phyloP scores from a whole-genome alignment of 2,329 filamentous ascomycete genomes.

The Escovopsis weberi region DNA sequence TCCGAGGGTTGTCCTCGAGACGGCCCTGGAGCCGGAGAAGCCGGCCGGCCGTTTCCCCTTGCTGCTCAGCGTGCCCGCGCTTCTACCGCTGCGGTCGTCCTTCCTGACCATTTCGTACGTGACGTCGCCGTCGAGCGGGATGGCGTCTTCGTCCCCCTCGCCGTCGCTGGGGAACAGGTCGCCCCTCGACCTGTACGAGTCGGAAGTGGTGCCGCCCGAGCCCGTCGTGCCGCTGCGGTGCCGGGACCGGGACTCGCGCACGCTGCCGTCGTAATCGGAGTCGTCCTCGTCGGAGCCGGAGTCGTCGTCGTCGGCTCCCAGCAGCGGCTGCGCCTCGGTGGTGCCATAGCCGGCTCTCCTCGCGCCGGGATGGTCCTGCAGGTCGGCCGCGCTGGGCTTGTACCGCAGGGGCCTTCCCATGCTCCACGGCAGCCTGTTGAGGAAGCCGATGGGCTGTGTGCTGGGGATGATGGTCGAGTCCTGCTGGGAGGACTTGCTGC shows the following conservation, averaged over 20 bases:
- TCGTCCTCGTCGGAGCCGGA: constrained; percentile 11
- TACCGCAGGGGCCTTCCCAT: constrained; percentile 73
- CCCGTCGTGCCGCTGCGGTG: constrained; percentile 65
- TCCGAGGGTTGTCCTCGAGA: constrained; percentile 44
- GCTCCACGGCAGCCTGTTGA: constrained; percentile 72
- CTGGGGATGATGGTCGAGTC: constrained; percentile 86
- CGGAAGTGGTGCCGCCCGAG: constrained; percentile 60
- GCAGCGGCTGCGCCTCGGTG: constrained; percentile 55
- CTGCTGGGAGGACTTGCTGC: constrained; percentile 36
- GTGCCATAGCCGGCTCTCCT: constrained; percentile 16
- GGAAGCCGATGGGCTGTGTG: constrained; percentile 71
- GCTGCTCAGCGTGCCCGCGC: constrained; percentile 44
- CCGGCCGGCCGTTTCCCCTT: constrained; percentile 39
- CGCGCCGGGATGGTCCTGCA: constrained; percentile 68
- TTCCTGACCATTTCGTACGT: constrained; percentile 66
- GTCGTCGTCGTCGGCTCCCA: constrained; percentile 24
- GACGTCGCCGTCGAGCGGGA: constrained; percentile 88
- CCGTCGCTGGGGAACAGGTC: constrained; percentile 83
- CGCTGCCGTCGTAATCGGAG: constrained; percentile 14
- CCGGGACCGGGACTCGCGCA: constrained; percentile 17
- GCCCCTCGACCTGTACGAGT: constrained; percentile 74
- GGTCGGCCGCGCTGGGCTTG: constrained; percentile 76
- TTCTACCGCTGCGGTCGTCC: constrained; percentile 54
- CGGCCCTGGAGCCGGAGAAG: constrained; percentile 32
- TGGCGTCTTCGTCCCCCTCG: constrained; percentile 78